phyloP scores from a whole-genome alignment of 116 monocot species.

The Posidonia oceanica region DNA sequence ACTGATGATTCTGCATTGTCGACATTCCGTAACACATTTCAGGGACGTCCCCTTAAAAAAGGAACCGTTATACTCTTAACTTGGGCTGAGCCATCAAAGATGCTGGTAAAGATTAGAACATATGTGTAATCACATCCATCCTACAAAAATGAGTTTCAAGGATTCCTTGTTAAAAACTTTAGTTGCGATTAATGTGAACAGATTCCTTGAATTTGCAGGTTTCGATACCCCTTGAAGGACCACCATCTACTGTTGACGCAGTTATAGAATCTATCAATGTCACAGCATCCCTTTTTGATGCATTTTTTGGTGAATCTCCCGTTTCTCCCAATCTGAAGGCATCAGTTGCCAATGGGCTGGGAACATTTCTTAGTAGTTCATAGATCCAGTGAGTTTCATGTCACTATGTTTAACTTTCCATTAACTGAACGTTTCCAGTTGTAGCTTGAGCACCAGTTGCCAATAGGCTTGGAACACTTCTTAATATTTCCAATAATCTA shows the following conservation, averaged over 20 bases:
- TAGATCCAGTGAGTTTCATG: neutral
- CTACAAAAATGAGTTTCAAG: neutral
- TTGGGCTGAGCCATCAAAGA: constrained; percentile 54
- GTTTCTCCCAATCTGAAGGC: constrained; percentile 60
- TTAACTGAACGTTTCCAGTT: too few relatives aligned
- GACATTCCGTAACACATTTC: constrained; percentile 44
- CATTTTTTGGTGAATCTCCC: constrained; percentile 47
- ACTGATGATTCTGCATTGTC: constrained; percentile 43
- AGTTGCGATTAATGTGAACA: too few relatives aligned
- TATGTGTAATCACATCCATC: neutral
- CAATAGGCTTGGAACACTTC: too few relatives aligned
- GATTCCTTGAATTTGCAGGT: constrained; percentile 18
- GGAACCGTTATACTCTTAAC: constrained; percentile 51
- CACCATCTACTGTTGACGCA: constrained; percentile 37
- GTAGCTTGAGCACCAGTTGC: too few relatives aligned
- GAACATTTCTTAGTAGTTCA: constrained; percentile 19
- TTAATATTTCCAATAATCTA: too few relatives aligned
- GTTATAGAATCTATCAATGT: constrained; percentile 50
- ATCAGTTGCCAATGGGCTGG: constrained; percentile 38
- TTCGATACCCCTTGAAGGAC: constrained; percentile 34
- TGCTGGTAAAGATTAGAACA: constrained; percentile 42
- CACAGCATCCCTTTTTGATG: constrained; percentile 51
- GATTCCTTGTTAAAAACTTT: neutral
- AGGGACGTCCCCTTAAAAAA: constrained; percentile 38
- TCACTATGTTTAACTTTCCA: neutral